Conservation (phyloP, 1,284 basidiomycete genomes). For the Cryptococcus sp. region DNA sequence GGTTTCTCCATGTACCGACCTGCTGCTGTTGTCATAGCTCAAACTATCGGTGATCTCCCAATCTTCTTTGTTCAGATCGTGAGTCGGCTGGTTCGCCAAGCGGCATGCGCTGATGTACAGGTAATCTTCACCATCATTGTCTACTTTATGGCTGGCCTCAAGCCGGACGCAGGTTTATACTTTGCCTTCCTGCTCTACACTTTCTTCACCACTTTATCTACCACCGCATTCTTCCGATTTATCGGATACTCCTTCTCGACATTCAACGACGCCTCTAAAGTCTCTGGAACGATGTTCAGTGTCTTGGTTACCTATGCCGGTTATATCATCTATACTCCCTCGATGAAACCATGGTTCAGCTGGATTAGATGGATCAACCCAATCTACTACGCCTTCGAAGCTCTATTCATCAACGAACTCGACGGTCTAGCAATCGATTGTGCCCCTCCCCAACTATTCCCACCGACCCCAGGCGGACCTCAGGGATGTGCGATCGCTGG, state of each 20-base stretch:
- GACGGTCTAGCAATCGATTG: constrained; percentile 43
- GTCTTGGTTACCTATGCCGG: constrained; percentile 37
- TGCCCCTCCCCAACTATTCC: constrained; percentile 41
- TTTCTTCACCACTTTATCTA: constrained; percentile 25
- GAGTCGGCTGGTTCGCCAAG: too few species aligned
- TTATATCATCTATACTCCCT: constrained; percentile 38
- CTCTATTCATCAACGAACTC: constrained; percentile 49
- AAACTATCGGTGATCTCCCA: constrained; percentile 59
- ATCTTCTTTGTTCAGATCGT: constrained; percentile 44
- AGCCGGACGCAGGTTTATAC: constrained; percentile 32
- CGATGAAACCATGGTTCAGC: constrained; percentile 36
- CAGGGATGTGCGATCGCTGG: constrained; percentile 47
- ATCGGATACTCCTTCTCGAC: constrained; percentile 38
- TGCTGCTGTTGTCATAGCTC: constrained; percentile 54
- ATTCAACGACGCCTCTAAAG: constrained; percentile 44
- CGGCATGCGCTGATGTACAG: too few species aligned
- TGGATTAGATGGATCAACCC: constrained; percentile 38
- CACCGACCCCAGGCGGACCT: constrained; percentile 25
- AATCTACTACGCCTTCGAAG: constrained; percentile 36
- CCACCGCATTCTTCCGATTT: constrained; percentile 39
- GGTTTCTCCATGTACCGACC: constrained; percentile 49
- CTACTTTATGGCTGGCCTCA: constrained; percentile 40
- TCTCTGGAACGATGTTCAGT: constrained; percentile 36
- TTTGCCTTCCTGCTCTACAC: constrained; percentile 40
- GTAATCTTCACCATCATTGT: constrained; percentile 46